Conservation (phyloP, 192 early-diverging fungal species). For the Neocallimastix lanati region DNA sequence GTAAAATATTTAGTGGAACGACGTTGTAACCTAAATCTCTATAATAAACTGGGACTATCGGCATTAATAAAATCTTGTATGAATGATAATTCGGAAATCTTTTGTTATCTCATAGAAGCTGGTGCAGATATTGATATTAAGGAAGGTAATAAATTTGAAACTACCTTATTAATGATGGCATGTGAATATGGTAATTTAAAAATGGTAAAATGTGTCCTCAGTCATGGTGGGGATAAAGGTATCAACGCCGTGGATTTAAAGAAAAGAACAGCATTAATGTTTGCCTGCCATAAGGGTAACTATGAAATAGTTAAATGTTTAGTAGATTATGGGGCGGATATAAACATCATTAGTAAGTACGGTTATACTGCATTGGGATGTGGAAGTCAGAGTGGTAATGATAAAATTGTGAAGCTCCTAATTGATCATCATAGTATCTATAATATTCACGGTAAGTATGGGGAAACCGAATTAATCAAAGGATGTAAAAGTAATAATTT, state of each 20-base stretch:
- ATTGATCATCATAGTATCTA: neutral
- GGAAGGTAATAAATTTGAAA: neutral
- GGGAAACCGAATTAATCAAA: neutral
- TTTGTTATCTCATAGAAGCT: neutral
- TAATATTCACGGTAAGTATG: neutral
- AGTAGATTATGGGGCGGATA: neutral
- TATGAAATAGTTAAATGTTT: neutral
- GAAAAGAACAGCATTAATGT: neutral
- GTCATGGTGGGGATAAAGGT: neutral
- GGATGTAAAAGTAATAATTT: neutral
- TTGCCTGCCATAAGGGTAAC: neutral
- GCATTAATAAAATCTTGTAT: neutral
- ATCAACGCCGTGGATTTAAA: neutral
- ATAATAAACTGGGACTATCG: neutral
- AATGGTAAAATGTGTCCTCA: neutral
- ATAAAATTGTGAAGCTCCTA: neutral
- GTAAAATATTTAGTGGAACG: neutral
- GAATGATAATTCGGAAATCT: neutral
- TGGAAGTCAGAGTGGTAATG: neutral
- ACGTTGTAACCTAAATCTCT: neutral
- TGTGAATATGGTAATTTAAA: neutral
- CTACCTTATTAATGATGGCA: neutral
- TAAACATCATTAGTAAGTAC: neutral
- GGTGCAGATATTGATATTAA: neutral
- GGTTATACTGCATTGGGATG: neutral